Conservation (phyloP, 345 rosid genomes). For the Hibiscus tridactylites region DNA sequence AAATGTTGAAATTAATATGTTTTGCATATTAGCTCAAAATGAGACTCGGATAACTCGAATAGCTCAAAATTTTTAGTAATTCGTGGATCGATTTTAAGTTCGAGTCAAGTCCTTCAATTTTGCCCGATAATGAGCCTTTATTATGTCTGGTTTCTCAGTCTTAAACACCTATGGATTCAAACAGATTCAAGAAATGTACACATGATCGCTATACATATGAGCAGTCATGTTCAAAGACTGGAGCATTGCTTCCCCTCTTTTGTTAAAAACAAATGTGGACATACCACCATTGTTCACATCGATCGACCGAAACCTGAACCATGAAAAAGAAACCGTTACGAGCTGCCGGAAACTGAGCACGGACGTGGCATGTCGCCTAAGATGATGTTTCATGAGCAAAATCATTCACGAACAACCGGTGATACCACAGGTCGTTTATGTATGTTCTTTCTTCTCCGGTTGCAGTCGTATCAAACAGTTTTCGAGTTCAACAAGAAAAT, state of each 20-base stretch:
- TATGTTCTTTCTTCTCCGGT: not conserved
- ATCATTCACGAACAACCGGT: not conserved
- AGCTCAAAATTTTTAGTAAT: too few species aligned
- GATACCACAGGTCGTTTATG: not conserved
- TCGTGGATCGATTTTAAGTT: too few species aligned
- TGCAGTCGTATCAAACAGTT: not conserved
- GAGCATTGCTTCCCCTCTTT: constrained; percentile 58
- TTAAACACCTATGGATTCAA: not conserved
- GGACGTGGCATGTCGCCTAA: not conserved
- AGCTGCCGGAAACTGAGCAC: not conserved
- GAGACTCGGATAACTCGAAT: too few species aligned
- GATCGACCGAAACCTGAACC: constrained; percentile 44
- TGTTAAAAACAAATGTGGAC: constrained; percentile 39
- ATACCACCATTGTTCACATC: constrained; percentile 58
- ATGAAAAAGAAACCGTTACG: not conserved
- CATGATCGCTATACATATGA: constrained; percentile 45
- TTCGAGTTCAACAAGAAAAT: not conserved
- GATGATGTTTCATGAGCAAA: not conserved
- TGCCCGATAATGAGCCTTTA: not conserved
- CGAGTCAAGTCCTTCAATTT: too few species aligned
- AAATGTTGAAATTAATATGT: not conserved
- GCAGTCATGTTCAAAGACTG: constrained; percentile 52
- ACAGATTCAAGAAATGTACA: constrained; percentile 21
- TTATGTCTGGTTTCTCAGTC: not conserved
- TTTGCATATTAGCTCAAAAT: not conserved